These are phyloP conservation scores for Aspergillus cristatus DNA, from an alignment of 495 filamentous ascomycete genomes.

Conservation along the genomic window DNA sequence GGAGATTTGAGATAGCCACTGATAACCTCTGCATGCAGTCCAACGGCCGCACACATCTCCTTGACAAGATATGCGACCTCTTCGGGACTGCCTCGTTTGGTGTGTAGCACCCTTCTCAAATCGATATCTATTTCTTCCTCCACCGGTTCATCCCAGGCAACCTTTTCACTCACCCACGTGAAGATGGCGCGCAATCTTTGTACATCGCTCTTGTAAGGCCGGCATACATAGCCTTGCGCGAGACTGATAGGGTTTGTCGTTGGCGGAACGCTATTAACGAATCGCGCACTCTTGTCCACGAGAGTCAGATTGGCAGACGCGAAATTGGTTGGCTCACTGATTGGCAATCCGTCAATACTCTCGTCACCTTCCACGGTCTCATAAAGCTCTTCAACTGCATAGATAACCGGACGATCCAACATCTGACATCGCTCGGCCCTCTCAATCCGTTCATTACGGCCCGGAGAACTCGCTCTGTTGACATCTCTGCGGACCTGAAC, in stretches of 20 bases:
- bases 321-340: conserved; percentile 79
- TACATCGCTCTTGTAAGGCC: conserved; percentile 90
- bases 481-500: conserved; percentile 92
- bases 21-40: conserved; percentile 75
- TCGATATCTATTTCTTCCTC: conserved; percentile 67
- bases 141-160: conserved; percentile 93
- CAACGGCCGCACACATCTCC: conserved; percentile 91
- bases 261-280: conserved; percentile 81
- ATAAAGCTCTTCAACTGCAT: conserved; percentile 78
- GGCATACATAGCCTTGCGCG: conserved; percentile 85
- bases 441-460: conserved; percentile 76
- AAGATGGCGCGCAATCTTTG: conserved; percentile 91
- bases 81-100: conserved; percentile 75
- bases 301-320: conserved; percentile 64
- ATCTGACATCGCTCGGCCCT: conserved; percentile 89
- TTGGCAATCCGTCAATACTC: conserved; percentile 70
- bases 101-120: conserved; percentile 70
- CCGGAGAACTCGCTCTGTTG: conserved; percentile 87
- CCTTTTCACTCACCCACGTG: conserved; percentile 90
- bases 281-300: conserved; percentile 93
- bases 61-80: conserved; percentile 82
- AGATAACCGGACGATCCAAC: conserved; percentile 81
- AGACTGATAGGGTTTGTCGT: conserved; percentile 76
- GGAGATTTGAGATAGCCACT: conserved; percentile 85
- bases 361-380: conserved; percentile 87